Evolutionary conservation across 768 basidiomycete genomes (phyloP).

Genomic region (Boletus bicolor): DNA sequence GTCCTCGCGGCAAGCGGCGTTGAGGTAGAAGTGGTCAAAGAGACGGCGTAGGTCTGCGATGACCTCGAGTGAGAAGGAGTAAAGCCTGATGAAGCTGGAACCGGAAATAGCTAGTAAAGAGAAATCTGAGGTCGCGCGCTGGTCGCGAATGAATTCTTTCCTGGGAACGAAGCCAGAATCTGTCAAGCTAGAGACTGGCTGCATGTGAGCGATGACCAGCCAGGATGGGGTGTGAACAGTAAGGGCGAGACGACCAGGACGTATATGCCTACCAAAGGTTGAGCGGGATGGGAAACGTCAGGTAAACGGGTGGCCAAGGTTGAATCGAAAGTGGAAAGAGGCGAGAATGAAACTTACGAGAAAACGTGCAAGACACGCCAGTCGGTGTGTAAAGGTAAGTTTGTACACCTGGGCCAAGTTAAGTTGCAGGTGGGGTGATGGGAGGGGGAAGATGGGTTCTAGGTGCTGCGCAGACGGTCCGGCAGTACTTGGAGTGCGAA

Average conservation of each 20-base stretch:
- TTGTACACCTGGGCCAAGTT: conserved; percentile 7
- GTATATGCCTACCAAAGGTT: conserved; percentile 26
- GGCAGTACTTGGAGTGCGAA: background rate
- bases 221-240: conserved; percentile 22
- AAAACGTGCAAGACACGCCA: conserved; percentile 34
- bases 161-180: conserved; percentile 60
- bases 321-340: conserved; percentile 29
- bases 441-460: background rate
- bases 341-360: conserved; percentile 25
- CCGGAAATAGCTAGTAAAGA: conserved; percentile 68
- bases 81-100: conserved; percentile 61
- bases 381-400: conserved; percentile 16
- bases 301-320: conserved; percentile 36
- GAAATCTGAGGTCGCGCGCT: conserved; percentile 54
- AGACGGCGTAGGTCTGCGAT: conserved; percentile 52
- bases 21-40: conserved; percentile 45
- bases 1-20: conserved; percentile 54
- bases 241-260: conserved; percentile 20
- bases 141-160: conserved; percentile 69
- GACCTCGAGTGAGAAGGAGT: conserved; percentile 59
- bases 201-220: conserved; percentile 30
- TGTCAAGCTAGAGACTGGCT: conserved; percentile 31
- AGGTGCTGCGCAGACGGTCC: conserved; percentile 14
- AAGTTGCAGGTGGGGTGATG: conserved; percentile 1
- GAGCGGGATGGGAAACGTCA: conserved; percentile 36